These are phyloP conservation scores for Triticum urartu DNA, from an alignment of 176 grass and related monocot species.

Conservation along the genomic window DNA sequence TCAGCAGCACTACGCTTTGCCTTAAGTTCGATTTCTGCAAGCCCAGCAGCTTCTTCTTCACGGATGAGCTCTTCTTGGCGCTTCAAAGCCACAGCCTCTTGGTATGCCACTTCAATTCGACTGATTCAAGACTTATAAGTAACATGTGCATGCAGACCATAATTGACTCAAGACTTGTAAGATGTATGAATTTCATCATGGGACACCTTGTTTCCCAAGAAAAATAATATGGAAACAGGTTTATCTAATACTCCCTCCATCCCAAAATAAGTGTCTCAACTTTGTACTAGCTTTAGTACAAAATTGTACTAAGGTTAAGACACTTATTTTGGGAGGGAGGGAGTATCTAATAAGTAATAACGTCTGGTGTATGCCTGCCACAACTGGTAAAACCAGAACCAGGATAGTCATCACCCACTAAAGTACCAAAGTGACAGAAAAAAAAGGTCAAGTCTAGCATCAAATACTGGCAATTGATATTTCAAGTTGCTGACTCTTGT, in stretches of 20 bases:
- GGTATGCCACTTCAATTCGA: slow-evolving; percentile 89
- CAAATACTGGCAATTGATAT: neutral
- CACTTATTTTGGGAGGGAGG: too few species aligned
- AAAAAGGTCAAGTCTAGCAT: neutral
- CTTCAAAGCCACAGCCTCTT: slow-evolving; percentile 87
- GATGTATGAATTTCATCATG: slow-evolving; percentile 13
- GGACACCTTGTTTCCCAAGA: slow-evolving; percentile 1
- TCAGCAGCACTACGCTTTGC: slow-evolving; percentile 65
- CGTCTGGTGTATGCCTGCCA: neutral
- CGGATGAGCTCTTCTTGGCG: slow-evolving; percentile 99
- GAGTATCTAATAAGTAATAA: neutral
- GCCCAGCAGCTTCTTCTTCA: slow-evolving; percentile 88
- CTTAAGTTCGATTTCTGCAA: slow-evolving; percentile 70
- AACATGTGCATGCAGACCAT: slow-evolving; percentile 1
- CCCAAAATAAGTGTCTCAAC: too few species aligned
- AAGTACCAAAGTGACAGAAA: slow-evolving; percentile 19
- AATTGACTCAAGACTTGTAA: neutral
- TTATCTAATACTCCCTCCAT: neutral
- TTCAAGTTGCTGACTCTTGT: neutral
- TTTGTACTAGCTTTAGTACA: too few species aligned
- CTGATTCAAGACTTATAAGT: slow-evolving; percentile 50
- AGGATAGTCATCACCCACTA: neutral
- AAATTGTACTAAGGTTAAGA: too few species aligned
- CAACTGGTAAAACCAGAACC: neutral
- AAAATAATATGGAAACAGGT: slow-evolving; percentile 15